Percentiles rank a stretch among this genome's conserved stretches.
phyloP scores from a whole-genome alignment of 1,139 yeast species.

The Yamadazyma atlantica region DNA sequence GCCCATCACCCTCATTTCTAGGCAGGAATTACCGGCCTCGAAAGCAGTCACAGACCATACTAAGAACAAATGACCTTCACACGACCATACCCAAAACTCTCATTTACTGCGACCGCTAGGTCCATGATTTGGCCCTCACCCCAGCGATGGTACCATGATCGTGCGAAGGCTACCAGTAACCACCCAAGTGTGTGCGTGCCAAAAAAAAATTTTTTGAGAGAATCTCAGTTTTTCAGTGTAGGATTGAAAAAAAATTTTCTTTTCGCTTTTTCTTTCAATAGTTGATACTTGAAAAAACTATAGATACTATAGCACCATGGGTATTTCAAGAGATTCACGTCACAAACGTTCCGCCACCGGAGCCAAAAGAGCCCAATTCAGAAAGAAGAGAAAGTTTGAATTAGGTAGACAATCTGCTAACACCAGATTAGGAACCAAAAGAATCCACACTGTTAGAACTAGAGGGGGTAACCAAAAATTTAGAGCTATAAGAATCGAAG shows the following conservation, averaged over 20 bases:
- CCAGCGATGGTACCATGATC: no score
- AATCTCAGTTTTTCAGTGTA: not conserved
- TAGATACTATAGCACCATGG: conserved; percentile 58
- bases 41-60: no score
- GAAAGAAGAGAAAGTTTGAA: conserved; percentile 99
- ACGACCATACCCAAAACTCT: no score
- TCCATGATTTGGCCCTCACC: no score
- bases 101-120: no score
- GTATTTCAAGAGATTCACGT: conserved; percentile 99
- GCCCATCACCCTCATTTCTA: no score
- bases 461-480: conserved; percentile 99
- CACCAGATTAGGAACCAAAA: conserved; percentile 99
- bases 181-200: not conserved
- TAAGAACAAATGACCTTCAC: no score
- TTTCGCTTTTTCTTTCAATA: conserved; percentile 1
- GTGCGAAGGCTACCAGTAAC: no score
- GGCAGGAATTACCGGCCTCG: no score
- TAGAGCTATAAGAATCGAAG: conserved; percentile 99
- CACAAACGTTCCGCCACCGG: conserved; percentile 99
- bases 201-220: not conserved
- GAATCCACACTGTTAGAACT: conserved; percentile 98
- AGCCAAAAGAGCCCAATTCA: conserved; percentile 99
- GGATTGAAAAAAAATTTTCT: not conserved
- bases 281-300: conserved; percentile 1
- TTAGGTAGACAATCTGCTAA: conserved; percentile 99